phyloP scores from a whole-genome alignment of 2,329 filamentous ascomycete genomes.

The Capronia americana region DNA sequence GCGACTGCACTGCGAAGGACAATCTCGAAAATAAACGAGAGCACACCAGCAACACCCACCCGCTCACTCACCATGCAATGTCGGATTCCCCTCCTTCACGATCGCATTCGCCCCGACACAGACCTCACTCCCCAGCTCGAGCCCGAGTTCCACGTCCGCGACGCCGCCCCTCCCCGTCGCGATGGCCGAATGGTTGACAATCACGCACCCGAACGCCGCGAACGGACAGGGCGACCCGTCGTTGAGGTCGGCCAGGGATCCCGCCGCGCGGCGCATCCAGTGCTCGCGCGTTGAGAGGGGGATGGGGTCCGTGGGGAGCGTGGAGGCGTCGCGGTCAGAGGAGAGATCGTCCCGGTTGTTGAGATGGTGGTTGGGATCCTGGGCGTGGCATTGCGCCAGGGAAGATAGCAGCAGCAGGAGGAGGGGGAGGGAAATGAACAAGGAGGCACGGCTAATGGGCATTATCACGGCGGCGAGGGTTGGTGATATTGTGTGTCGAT shows the following conservation, averaged over 20 bases:
- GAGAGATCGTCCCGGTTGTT: slow-evolving; percentile 4
- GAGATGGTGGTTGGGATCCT: slow-evolving; percentile 1
- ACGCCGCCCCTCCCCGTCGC: slow-evolving; percentile 26
- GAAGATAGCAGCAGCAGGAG: too few relatives aligned
- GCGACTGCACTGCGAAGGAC: background rate
- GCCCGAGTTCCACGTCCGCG: background rate
- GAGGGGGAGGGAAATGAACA: background rate
- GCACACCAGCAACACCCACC: background rate
- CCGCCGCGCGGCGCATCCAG: slow-evolving; percentile 62
- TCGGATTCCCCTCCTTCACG: slow-evolving; percentile 57
- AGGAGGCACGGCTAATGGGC: background rate
- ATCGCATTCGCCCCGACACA: slow-evolving; percentile 60
- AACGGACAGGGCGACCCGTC: slow-evolving; percentile 59
- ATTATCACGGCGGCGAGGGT: background rate
- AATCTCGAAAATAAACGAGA: background rate
- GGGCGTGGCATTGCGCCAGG: too few relatives aligned
- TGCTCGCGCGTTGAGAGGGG: slow-evolving; percentile 51
- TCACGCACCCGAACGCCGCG: slow-evolving; percentile 60
- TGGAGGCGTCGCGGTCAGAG: background rate
- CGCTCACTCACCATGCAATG: slow-evolving; percentile 56
- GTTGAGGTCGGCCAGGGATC: slow-evolving; percentile 46
- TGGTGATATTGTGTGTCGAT: background rate
- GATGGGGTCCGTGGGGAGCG: slow-evolving; percentile 36
- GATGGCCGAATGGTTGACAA: slow-evolving; percentile 61
- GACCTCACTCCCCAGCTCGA: slow-evolving; percentile 44